These are phyloP conservation scores for Termitomyces sp. DNA, from an alignment of 1,284 basidiomycete species.

Conservation along the genomic window DNA sequence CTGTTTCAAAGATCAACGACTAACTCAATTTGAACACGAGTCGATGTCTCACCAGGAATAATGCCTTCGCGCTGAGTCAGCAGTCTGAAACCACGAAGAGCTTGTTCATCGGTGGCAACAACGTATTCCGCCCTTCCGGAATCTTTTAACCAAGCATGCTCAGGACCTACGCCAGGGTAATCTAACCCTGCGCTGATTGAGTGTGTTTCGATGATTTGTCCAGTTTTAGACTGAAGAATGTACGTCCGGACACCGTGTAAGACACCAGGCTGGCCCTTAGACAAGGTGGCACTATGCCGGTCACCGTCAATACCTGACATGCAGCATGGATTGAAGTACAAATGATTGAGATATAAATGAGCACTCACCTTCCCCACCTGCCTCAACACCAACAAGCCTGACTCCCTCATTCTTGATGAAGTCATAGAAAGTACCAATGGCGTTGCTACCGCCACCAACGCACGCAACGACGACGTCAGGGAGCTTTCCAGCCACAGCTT, in stretches of 20 bases:
- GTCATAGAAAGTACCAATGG: slow-evolving; percentile 95
- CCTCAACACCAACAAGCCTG: slow-evolving; percentile 89
- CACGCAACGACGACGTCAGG: slow-evolving; percentile 96
- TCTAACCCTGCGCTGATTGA: slow-evolving; percentile 95
- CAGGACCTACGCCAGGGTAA: slow-evolving; percentile 93
- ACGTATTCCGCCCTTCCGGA: slow-evolving; percentile 91
- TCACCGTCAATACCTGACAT: slow-evolving; percentile 70
- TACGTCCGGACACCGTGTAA: slow-evolving; percentile 96
- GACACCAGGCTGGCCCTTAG: slow-evolving; percentile 88
- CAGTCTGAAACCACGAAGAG: slow-evolving; percentile 87
- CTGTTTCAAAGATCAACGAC: slow-evolving; percentile 33
- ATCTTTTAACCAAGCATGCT: slow-evolving; percentile 96
- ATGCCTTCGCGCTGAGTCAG: slow-evolving; percentile 94
- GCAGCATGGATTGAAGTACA: slow-evolving; percentile 1
- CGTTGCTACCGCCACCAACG: slow-evolving; percentile 96
- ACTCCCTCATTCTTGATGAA: slow-evolving; percentile 87
- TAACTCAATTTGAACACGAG: neutral
- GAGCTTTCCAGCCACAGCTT: slow-evolving; percentile 73
- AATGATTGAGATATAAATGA: neutral
- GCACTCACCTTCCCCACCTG: slow-evolving; percentile 81
- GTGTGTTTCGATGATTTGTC: slow-evolving; percentile 96
- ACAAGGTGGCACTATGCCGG: slow-evolving; percentile 88
- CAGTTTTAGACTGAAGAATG: slow-evolving; percentile 82
- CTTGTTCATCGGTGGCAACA: slow-evolving; percentile 90
- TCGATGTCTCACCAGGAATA: slow-evolving; percentile 71